Conservation (phyloP, 345 rosid genomes). For the Hibiscus tridactylites region DNA sequence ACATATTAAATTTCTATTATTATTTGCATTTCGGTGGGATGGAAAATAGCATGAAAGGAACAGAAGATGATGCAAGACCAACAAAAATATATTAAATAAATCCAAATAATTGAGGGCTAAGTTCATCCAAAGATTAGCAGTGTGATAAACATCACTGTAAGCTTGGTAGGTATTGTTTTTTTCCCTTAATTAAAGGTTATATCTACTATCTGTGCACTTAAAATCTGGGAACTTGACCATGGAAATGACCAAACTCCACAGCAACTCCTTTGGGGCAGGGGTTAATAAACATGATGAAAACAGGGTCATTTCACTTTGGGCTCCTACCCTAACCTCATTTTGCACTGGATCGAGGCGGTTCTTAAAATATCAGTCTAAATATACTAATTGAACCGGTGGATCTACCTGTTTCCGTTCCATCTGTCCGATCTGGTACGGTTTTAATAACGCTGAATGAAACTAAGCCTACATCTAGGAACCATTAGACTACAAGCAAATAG, state of each 20-base stretch:
- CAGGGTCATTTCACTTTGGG: background rate
- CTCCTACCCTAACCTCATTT: no score
- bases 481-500: background rate
- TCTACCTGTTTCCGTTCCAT: no score
- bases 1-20: background rate
- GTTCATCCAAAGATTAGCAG: background rate
- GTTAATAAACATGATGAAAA: background rate
- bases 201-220: background rate
- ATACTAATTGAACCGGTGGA: no score
- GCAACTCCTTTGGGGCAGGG: background rate
- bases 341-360: no score
- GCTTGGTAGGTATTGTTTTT: background rate
- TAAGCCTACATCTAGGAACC: background rate
- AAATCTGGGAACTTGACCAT: no score
- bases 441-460: background rate
- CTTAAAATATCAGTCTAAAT: no score
- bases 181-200: background rate
- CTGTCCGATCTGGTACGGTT: no score
- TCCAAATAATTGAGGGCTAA: slow-evolving; percentile 15
- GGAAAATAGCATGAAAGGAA: background rate
- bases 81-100: background rate
- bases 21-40: background rate
- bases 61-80: background rate
- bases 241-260: no score
- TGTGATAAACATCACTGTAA: background rate